Conservation (phyloP, 2,329 filamentous ascomycete species). For the Lasiodiplodia citricola region DNA sequence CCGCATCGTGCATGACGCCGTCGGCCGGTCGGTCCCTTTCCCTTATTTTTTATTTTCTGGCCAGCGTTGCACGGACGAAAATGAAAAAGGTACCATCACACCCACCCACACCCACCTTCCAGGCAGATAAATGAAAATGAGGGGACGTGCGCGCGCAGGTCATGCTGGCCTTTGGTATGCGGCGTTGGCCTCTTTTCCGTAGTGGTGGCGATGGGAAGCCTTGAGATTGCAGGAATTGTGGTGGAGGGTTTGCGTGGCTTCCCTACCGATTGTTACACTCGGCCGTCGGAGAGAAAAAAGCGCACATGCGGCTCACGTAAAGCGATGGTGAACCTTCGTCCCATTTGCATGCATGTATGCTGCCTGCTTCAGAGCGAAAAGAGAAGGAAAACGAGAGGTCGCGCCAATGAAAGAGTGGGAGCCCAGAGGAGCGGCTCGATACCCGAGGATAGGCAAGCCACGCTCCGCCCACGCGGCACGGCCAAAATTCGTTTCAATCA, state of each 20-base stretch:
- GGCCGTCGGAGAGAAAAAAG: not conserved
- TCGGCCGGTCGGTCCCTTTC: slow-evolving; percentile 8
- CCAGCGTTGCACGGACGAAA: not conserved
- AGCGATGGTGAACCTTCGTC: not conserved
- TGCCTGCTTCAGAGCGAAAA: not conserved
- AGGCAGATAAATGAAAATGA: not conserved
- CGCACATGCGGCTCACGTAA: not conserved
- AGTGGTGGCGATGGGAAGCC: not conserved
- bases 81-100: slow-evolving; percentile 14
- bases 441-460: not conserved
- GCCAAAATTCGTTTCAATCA: not conserved
- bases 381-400: no score
- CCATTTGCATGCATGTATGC: no score
- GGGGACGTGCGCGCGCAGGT: not conserved
- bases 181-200: not conserved
- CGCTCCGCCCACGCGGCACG: not conserved
- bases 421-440: slow-evolving; percentile 17
- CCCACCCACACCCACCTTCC: not conserved
- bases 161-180: not conserved
- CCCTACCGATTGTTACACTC: not conserved
- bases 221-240: not conserved
- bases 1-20: not conserved
- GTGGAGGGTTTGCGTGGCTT: not conserved
- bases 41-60: not conserved
- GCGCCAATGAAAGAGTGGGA: not conserved